Evolutionary conservation across 305 asterid genomes (phyloP), one percentile per base, ranked within the genome.

Genomic region (Plantago coronopus): DNA sequence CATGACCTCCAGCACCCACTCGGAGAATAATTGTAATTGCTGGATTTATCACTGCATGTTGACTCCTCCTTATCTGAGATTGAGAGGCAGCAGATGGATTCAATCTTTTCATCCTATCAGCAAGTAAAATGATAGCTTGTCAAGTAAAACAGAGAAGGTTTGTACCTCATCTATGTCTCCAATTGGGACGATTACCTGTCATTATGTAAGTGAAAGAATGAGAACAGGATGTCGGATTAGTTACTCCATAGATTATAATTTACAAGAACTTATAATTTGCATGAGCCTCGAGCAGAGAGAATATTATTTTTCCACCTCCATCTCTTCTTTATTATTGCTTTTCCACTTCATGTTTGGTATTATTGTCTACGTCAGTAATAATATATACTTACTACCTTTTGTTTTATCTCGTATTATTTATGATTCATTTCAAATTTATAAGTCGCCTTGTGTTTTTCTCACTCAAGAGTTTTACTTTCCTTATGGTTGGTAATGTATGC

Each of bases 1-100:
- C 99, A 70, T 85, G 99, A 70, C 99, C 99, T 16, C 99, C 99
- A 59, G 97, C 97, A 71, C 99, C 99, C 84, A 82, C 73, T 65
- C 94, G 88, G 69, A 93, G 99, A 79, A 93, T 80, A 58, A 93
- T 81, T 51, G 99, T 93, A 21, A 93, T 73, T 54, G 99, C 91
- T 40, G 99, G 99, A 85, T 89, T 93, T 63, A 93, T 88, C 49
- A 89, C 69, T 61, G 99, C 97, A 78, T 93, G 99, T 69, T 87
- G 97, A 72, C 97, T 90, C 74, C 89, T 81, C 84, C 74, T 83
- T 77, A 90, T 85, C 97, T 90, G 86, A 62, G 62, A 78, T 62
- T 59, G 54, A 62, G 50, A 59, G 34, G 61, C 58, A 61, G 44
- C 29, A 18, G 55, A 45, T 40, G 37, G 51, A 63, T 63, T 65